phyloP scores from a whole-genome alignment of 2,329 filamentous ascomycete species.

The Aspergillus costaricaensis region DNA sequence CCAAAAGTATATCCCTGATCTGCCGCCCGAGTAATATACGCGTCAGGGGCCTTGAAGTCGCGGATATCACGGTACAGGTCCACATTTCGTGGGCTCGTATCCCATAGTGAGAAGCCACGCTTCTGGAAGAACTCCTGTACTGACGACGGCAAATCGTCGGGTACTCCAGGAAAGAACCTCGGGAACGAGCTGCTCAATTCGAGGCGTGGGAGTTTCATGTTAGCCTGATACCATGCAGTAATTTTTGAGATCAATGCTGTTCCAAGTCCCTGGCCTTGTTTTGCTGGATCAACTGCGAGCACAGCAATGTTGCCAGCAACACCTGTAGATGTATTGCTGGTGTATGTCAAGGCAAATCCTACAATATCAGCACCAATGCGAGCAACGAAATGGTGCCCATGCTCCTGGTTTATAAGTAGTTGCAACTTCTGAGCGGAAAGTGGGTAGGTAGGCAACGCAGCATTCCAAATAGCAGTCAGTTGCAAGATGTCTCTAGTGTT shows the following conservation, averaged over 20 bases:
- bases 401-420: slow-evolving; percentile 28
- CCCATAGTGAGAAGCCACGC: slow-evolving; percentile 40
- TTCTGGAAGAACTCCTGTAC: slow-evolving; percentile 46
- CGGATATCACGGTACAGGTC: slow-evolving; percentile 47
- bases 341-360: slow-evolving; percentile 44
- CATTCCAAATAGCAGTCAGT: slow-evolving; percentile 37
- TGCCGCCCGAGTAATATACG: slow-evolving; percentile 39
- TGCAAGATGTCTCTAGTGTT: slow-evolving; percentile 30
- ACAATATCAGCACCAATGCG: slow-evolving; percentile 26
- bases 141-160: slow-evolving; percentile 37
- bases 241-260: slow-evolving; percentile 37
- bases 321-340: slow-evolving; percentile 11
- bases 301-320: slow-evolving; percentile 30
- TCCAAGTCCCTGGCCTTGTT: slow-evolving; percentile 43
- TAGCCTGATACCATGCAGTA: slow-evolving; percentile 28
- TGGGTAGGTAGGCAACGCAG: slow-evolving; percentile 40
- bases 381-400: slow-evolving; percentile 41
- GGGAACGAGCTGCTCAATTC: slow-evolving; percentile 40
- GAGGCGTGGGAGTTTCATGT: slow-evolving; percentile 27
- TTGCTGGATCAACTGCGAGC: slow-evolving; percentile 39
- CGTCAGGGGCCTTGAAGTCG: slow-evolving; percentile 36
- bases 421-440: slow-evolving; percentile 32
- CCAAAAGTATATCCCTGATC: slow-evolving; percentile 40
- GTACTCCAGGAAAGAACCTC: slow-evolving; percentile 51
- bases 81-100: slow-evolving; percentile 29